Evolutionary conservation across 2,329 filamentous ascomycete species (phyloP).

Genomic region (Penicillium sp.): DNA sequence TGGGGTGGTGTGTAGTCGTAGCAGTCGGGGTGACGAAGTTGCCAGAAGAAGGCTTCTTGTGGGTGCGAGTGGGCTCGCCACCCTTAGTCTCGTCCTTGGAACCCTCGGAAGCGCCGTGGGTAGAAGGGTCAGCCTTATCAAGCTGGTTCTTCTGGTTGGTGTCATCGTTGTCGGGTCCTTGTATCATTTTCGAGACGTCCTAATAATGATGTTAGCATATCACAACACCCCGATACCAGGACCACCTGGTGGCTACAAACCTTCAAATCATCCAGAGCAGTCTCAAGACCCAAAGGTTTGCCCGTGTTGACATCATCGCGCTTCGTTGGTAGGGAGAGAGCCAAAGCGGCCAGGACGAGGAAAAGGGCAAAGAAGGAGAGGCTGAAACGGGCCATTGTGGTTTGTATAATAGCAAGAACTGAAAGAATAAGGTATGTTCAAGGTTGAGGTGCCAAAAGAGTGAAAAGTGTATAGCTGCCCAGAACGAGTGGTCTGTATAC

Average conservation of each 20-base stretch:
- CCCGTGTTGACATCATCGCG: constrained; percentile 4
- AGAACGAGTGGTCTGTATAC: constrained; percentile 10
- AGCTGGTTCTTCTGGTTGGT: constrained; percentile 11
- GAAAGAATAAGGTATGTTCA: constrained; percentile 8
- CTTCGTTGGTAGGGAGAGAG: constrained; percentile 31
- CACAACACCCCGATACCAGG: no score
- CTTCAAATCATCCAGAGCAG: constrained; percentile 15
- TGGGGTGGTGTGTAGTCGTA: constrained; percentile 12
- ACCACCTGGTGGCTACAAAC: constrained; percentile 10
- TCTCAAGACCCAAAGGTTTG: constrained; percentile 8
- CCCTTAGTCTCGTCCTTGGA: constrained; percentile 8
- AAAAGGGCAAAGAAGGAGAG: constrained; percentile 30
- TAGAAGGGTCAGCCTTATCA: neutral
- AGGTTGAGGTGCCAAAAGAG: constrained; percentile 11
- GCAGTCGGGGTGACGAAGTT: constrained; percentile 23
- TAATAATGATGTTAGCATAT: constrained; percentile 8
- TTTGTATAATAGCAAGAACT: constrained; percentile 8
- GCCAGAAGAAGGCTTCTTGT: constrained; percentile 21
- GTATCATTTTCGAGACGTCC: constrained; percentile 19
- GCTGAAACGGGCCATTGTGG: constrained; percentile 34
- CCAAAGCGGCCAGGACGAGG: constrained; percentile 30
- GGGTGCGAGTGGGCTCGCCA: constrained; percentile 10
- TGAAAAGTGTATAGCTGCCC: constrained; percentile 2
- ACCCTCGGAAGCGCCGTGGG: neutral
- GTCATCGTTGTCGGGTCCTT: constrained; percentile 13